Conservation (phyloP, 495 filamentous ascomycete species). For the Talaromyces wortmannii region DNA sequence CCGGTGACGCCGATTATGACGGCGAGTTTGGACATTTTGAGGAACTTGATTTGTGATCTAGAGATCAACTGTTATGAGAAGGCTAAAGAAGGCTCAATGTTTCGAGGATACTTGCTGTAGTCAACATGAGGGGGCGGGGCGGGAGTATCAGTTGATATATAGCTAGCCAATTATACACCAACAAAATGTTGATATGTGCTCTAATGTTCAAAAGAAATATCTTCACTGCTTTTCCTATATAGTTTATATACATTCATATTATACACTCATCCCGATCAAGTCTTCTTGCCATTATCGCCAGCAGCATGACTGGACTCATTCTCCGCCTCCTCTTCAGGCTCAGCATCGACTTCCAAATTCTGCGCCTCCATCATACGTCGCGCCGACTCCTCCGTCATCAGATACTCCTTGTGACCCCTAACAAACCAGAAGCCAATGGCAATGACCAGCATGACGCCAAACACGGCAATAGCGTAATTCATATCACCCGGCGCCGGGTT, state of each 20-base stretch:
- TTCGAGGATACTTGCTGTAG: neutral
- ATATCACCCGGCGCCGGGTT: slow-evolving; percentile 31
- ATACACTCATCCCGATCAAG: too few species aligned
- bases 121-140: neutral
- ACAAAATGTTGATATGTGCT: too few species aligned
- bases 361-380: slow-evolving; percentile 34
- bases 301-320: too few species aligned
- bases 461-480: slow-evolving; percentile 42
- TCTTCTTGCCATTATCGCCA: too few species aligned
- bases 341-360: slow-evolving; percentile 23
- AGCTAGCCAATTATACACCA: too few species aligned
- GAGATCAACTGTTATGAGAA: neutral
- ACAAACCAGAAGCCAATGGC: slow-evolving; percentile 35
- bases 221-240: too few species aligned
- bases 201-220: too few species aligned
- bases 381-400: slow-evolving; percentile 33
- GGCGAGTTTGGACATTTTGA: slow-evolving; percentile 11
- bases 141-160: neutral
- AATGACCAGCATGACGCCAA: slow-evolving; percentile 42
- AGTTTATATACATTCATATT: too few species aligned
- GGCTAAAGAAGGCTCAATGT: neutral
- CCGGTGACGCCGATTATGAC: slow-evolving; percentile 41
- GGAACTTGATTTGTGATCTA: neutral
- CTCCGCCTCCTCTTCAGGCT: slow-evolving; percentile 1
- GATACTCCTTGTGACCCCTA: slow-evolving; percentile 25